Evolutionary conservation across 345 rosid genomes (phyloP).

Genomic region (Populus ilicifolia): DNA sequence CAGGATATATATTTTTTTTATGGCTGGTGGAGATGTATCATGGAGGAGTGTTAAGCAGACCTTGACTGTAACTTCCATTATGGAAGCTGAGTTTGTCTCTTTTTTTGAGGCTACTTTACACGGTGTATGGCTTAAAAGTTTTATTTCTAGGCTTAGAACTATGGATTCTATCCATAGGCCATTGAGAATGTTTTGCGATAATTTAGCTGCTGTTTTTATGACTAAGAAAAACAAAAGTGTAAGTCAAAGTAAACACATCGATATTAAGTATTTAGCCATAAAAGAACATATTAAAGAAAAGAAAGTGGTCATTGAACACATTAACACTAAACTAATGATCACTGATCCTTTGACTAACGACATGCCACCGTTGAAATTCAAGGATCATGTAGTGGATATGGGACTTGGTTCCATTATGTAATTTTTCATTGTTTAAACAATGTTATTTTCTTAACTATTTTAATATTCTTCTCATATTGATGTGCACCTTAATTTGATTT

Average conservation of each 20-base stretch:
- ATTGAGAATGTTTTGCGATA: neutral
- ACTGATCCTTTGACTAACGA: neutral
- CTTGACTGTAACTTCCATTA: neutral
- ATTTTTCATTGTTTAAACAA: too few relatives aligned
- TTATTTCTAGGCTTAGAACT: neutral
- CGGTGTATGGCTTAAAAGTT: neutral
- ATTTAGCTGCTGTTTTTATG: neutral
- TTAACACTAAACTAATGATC: neutral
- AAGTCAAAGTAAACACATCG: neutral
- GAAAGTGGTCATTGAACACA: conserved; percentile 6
- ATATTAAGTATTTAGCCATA: neutral
- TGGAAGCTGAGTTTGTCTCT: neutral
- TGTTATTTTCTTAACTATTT: too few relatives aligned
- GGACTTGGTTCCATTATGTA: too few relatives aligned
- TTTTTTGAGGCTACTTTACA: too few relatives aligned
- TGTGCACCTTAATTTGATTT: too few relatives aligned
- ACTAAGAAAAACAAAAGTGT: neutral
- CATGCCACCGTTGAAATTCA: neutral
- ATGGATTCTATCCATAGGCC: neutral
- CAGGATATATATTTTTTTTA: neutral
- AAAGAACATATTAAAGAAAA: neutral
- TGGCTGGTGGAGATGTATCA: neutral
- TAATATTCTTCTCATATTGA: too few relatives aligned
- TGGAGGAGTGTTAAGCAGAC: neutral
- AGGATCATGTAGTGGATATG: too few relatives aligned